phyloP scores from a whole-genome alignment of 306 rosid genomes.

The Rosa chinensis region DNA sequence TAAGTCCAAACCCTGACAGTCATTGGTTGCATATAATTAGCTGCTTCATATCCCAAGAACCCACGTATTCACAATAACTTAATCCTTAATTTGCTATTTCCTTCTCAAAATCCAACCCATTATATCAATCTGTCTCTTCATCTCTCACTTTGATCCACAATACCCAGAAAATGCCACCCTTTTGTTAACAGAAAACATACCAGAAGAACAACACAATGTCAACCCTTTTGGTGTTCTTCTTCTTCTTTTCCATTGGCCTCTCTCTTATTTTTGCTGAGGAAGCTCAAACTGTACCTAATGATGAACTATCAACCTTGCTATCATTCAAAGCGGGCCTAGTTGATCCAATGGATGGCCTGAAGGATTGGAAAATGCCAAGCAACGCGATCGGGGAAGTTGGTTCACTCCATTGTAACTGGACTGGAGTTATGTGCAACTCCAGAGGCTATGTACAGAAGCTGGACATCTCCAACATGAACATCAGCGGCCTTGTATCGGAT shows the following conservation, averaged over 20 bases:
- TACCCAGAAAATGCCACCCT: slow-evolving; percentile 33
- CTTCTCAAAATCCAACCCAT: neutral
- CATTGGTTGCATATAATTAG: slow-evolving; percentile 61
- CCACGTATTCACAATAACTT: slow-evolving; percentile 52
- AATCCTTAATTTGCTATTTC: slow-evolving; percentile 19
- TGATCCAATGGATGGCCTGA: slow-evolving; percentile 54
- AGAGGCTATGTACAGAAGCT: slow-evolving; percentile 57
- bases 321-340: slow-evolving; percentile 54
- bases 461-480: slow-evolving; percentile 79
- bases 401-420: slow-evolving; percentile 67
- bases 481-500: slow-evolving; percentile 63
- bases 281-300: slow-evolving; percentile 35
- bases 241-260: slow-evolving; percentile 51
- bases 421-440: slow-evolving; percentile 70
- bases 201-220: slow-evolving; percentile 48
- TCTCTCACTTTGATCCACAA: slow-evolving; percentile 40
- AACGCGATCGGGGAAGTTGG: slow-evolving; percentile 17
- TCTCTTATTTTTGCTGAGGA: slow-evolving; percentile 45
- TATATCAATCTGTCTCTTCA: neutral
- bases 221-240: slow-evolving; percentile 41
- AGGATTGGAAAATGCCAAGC: slow-evolving; percentile 56
- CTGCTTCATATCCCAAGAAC: slow-evolving; percentile 62
- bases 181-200: slow-evolving; percentile 33
- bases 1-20: slow-evolving; percentile 66
- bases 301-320: slow-evolving; percentile 54